phyloP scores from a whole-genome alignment of 164 flowering plant genomes.

The Nelumbo lutea region DNA sequence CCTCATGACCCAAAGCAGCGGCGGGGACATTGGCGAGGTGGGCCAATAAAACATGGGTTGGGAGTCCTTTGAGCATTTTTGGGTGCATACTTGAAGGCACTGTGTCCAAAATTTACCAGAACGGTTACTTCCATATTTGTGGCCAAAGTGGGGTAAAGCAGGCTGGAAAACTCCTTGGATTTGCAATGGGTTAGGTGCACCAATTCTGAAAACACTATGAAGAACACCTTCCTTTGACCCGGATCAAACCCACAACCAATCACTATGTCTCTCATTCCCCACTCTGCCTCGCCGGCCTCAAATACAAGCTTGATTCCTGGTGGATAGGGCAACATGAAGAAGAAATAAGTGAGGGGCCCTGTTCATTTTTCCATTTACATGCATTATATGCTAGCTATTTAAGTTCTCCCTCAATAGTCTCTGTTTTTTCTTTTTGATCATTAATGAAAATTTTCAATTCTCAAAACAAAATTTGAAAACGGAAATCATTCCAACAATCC shows the following conservation, averaged over 20 bases:
- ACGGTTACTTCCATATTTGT: conserved; percentile 50
- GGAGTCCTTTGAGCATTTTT: conserved; percentile 66
- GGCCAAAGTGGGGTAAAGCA: conserved; percentile 77
- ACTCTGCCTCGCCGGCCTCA: conserved; percentile 48
- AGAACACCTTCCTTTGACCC: conserved; percentile 56
- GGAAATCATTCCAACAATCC: no score
- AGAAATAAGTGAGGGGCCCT: not conserved
- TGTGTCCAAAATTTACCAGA: conserved; percentile 78
- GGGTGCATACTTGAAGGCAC: conserved; percentile 50
- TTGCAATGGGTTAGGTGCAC: conserved; percentile 66
- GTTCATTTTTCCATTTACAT: no score
- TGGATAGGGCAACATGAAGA: not conserved
- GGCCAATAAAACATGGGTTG: conserved; percentile 76
- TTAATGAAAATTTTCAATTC: no score
- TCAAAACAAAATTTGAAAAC: no score
- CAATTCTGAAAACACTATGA: conserved; percentile 66
- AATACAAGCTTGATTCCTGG: conserved; percentile 58
- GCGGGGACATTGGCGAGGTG: conserved; percentile 25
- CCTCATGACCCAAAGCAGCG: conserved; percentile 47
- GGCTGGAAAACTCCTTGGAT: conserved; percentile 58
- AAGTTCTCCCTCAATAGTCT: no score
- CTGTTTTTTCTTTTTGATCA: no score
- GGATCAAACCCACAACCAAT: conserved; percentile 93
- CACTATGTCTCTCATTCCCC: conserved; percentile 52
- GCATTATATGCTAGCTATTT: no score